A percentile compares a stretch with the other conserved stretches of the same genome.
These are phyloP conservation scores for Aureobasidium uvarum DNA, from an alignment of 2,329 filamentous ascomycete species.

Conservation along the genomic window DNA sequence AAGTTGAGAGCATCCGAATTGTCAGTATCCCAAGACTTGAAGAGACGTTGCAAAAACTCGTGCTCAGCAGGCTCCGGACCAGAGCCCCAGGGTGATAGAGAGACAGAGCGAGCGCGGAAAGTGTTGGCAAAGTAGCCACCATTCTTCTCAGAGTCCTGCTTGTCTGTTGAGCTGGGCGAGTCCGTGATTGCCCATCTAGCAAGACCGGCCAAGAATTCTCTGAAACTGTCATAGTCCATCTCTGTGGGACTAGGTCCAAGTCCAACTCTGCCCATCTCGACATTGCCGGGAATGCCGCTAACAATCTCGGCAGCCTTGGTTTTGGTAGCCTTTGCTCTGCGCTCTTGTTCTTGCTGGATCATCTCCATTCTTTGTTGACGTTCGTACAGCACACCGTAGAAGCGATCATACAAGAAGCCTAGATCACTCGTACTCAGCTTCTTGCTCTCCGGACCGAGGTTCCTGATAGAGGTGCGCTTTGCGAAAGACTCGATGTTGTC, in stretches of 20 bases:
- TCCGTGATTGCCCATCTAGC: slow-evolving; percentile 93
- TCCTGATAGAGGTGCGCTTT: slow-evolving; percentile 93
- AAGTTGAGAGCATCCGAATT: slow-evolving; percentile 74
- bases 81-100: slow-evolving; percentile 56
- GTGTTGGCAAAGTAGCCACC: slow-evolving; percentile 57
- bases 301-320: slow-evolving; percentile 53
- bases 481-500: slow-evolving; percentile 97
- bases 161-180: slow-evolving; percentile 62
- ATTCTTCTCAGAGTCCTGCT: slow-evolving; percentile 53
- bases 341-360: slow-evolving; percentile 63
- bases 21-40: slow-evolving; percentile 82
- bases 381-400: slow-evolving; percentile 89
- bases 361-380: slow-evolving; percentile 78
- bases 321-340: slow-evolving; percentile 61
- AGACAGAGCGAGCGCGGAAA: slow-evolving; percentile 42
- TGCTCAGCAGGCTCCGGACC: slow-evolving; percentile 79
- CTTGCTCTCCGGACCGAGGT: slow-evolving; percentile 94
- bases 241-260: slow-evolving; percentile 83
- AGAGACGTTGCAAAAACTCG: slow-evolving; percentile 87
- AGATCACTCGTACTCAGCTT: slow-evolving; percentile 81
- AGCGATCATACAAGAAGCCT: slow-evolving; percentile 86
- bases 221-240: slow-evolving; percentile 97
- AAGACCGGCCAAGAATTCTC: slow-evolving; percentile 84
- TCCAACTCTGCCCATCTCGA: slow-evolving; percentile 83
- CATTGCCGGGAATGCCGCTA: slow-evolving; percentile 49